Base-by-base conservation (phyloP, 805 yeast genomes). In the Ogataea salicorniae region DNA sequence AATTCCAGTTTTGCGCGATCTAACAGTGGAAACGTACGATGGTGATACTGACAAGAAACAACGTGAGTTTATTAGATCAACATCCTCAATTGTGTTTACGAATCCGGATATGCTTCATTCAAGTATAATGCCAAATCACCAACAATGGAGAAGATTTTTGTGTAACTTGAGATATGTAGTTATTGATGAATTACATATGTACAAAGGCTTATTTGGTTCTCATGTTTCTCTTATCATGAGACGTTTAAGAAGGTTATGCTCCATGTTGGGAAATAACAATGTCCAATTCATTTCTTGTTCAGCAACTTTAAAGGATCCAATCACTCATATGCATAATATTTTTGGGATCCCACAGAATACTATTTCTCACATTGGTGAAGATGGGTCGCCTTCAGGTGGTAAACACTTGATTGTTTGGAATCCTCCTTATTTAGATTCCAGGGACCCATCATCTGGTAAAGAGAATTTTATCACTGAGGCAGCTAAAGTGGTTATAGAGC, bases 51-150 rank as follows among this genome's bases (percentile, higher is more conserved):
- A 84, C 2, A 61, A 70, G 34, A 71, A 70, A 2, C 70, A 71
- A 18, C 72, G 97, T 29, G 64, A 64, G 0, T 56, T 58, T 18
- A 77, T 91, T 17, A 72, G 90, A 46, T 70, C 74, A 22, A 71
- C 72, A 42, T 89, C 96, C 0, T 81, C 84, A 46, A 84, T 94
- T 5, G 81, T 94, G 11, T 89, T 94, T 63, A 88, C 98, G 0
- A 94, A 94, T 59, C 99, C 99, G 0, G 99, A 94, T 62, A 88
- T 91, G 74, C 70, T 94, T 2, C 98, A 94, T 63, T 76, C 88
- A 0, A 82, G 91, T 33, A 80, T 94, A 11, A 67, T 94, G 16
- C 98, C 99, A 0, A 77, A 79, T 45, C 87, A 85, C 65, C 76
- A 76, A 31, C 67, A 72, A 22, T 94, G 98, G 97, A 69, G 76